Evolutionary conservation across 257 asterid genomes (phyloP).

Genomic region (Solanum pimpinellifolium): DNA sequence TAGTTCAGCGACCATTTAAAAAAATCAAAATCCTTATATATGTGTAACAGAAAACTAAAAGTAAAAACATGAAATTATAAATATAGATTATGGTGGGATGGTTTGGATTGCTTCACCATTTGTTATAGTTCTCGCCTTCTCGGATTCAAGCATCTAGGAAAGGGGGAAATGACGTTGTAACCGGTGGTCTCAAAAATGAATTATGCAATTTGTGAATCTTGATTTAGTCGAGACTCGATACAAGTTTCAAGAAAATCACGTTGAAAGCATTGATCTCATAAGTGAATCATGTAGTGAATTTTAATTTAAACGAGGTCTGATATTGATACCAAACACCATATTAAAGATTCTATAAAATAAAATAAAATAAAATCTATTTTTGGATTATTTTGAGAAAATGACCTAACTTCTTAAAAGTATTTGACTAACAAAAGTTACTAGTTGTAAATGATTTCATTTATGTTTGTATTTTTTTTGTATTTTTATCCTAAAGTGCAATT

Average conservation of each 20-base stretch:
- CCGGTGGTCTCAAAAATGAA: background rate
- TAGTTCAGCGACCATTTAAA: no score
- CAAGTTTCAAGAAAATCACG: background rate
- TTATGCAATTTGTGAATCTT: background rate
- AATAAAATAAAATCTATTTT: background rate
- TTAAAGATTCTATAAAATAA: background rate
- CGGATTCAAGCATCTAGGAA: background rate
- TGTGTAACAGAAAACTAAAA: no score
- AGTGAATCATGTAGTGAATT: background rate
- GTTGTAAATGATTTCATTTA: background rate
- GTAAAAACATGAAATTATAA: background rate
- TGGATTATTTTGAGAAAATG: background rate
- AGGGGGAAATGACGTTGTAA: background rate
- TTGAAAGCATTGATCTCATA: background rate
- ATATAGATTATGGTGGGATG: no score
- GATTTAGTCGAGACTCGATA: background rate
- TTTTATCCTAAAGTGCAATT: background rate
- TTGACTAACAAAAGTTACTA: background rate
- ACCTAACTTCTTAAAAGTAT: background rate
- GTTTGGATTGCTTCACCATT: background rate
- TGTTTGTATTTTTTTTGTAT: background rate
- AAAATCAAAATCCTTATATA: no score
- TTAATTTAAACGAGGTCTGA: background rate
- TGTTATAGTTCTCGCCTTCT: background rate
- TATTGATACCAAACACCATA: background rate